Percentiles rank a stretch among this genome's conserved stretches.
These are phyloP conservation scores for Whalleya microplaca DNA, from an alignment of 2,329 filamentous ascomycete genomes.

Conservation along the genomic window DNA sequence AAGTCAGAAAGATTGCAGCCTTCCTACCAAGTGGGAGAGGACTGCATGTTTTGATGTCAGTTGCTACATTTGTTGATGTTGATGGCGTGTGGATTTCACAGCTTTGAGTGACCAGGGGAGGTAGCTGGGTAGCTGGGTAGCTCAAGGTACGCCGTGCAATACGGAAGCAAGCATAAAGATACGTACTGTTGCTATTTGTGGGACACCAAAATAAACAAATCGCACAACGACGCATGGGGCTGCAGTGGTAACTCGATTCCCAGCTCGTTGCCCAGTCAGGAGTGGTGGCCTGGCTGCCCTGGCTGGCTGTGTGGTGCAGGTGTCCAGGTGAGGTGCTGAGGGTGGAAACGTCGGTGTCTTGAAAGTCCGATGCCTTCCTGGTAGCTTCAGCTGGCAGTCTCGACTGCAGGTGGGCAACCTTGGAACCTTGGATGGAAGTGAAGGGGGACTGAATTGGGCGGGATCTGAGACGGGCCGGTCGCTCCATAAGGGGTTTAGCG, in stretches of 20 bases:
- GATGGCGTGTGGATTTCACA: slow-evolving; percentile 4
- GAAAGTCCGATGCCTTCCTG: neutral
- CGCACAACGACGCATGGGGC: slow-evolving; percentile 8
- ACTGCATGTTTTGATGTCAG: neutral
- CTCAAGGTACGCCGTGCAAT: neutral
- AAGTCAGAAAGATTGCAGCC: neutral
- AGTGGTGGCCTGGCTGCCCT: neutral
- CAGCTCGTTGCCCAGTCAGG: slow-evolving; percentile 9
- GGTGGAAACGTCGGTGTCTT: no score
- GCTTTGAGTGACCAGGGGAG: neutral
- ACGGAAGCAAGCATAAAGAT: slow-evolving; percentile 15
- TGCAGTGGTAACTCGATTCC: slow-evolving; percentile 18
- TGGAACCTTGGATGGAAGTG: no score
- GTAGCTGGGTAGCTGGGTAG: neutral
- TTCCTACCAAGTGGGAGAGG: neutral
- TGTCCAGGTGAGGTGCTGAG: no score
- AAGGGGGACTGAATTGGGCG: no score
- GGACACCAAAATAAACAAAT: slow-evolving; percentile 29
- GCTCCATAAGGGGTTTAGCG: slow-evolving; percentile 15
- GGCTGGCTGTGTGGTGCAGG: no score
- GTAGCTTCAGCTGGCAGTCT: no score
- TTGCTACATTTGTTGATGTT: slow-evolving; percentile 20
- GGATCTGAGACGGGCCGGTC: neutral
- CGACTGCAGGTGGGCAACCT: no score
- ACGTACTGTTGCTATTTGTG: slow-evolving; percentile 18